Percentiles rank a stretch among this genome's conserved stretches.
Conservation (phyloP, 2,329 filamentous ascomycete genomes). For the Fusarium nodosum region DNA sequence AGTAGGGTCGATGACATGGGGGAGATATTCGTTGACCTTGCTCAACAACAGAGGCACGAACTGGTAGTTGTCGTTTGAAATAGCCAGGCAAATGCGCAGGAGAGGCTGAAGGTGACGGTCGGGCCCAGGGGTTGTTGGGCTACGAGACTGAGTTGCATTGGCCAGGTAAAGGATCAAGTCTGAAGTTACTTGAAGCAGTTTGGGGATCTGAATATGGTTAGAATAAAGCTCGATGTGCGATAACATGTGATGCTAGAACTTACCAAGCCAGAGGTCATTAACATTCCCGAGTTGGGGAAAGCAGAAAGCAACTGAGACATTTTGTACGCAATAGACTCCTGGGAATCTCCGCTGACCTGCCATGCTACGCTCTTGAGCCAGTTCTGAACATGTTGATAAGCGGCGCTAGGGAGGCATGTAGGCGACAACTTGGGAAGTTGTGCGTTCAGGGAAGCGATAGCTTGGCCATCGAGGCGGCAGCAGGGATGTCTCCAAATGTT, state of each 20-base stretch:
- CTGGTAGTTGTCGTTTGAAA: constrained; percentile 81
- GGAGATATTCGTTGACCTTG: constrained; percentile 81
- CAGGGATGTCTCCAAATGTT: constrained; percentile 76
- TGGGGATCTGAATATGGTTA: constrained; percentile 72
- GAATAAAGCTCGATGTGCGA: neutral
- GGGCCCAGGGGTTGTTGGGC: constrained; percentile 74
- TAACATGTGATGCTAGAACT: constrained; percentile 52
- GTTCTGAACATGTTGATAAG: constrained; percentile 71
- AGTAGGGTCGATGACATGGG: constrained; percentile 71
- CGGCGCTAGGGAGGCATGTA: constrained; percentile 65
- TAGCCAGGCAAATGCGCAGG: constrained; percentile 71
- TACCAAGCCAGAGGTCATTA: constrained; percentile 81
- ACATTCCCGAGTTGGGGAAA: constrained; percentile 78
- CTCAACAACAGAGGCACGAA: constrained; percentile 82
- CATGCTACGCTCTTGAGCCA: constrained; percentile 75
- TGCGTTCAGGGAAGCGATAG: constrained; percentile 55
- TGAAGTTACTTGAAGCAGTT: constrained; percentile 81
- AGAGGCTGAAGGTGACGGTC: constrained; percentile 79
- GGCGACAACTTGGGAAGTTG: neutral
- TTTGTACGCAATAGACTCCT: constrained; percentile 72
- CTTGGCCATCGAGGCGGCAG: constrained; percentile 67
- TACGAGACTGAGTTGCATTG: constrained; percentile 69
- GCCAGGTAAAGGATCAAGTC: constrained; percentile 80
- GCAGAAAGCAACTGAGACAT: constrained; percentile 76
- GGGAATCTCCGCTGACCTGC: constrained; percentile 68